Percentiles rank a stretch among this genome's conserved stretches.
Conservation (phyloP, 352 stramenopile genomes). For the Pythium plurisporium region DNA sequence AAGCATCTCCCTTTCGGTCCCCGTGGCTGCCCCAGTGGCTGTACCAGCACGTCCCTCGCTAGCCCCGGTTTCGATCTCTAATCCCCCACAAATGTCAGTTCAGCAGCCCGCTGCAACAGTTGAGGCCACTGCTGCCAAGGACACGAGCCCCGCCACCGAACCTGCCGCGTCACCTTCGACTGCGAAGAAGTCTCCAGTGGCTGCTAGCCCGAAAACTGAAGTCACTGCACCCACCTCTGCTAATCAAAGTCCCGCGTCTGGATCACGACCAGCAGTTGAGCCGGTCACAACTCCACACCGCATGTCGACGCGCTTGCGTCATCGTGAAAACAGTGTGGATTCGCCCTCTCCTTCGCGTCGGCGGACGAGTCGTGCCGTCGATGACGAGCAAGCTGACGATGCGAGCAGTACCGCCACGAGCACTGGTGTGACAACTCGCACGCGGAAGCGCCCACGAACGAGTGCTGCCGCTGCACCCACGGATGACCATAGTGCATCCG, state of each 20-base stretch:
- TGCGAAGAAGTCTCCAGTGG: not conserved
- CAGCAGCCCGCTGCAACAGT: too few relatives aligned
- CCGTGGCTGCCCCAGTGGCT: not conserved
- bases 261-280: not conserved
- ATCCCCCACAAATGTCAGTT: too few relatives aligned
- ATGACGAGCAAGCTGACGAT: constrained; percentile 10
- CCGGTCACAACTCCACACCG: constrained; percentile 38
- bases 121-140: too few relatives aligned
- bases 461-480: constrained; percentile 15
- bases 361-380: not conserved
- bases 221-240: constrained; percentile 1
- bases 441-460: constrained; percentile 32
- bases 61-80: too few relatives aligned
- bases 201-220: not conserved
- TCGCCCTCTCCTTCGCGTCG: constrained; percentile 22
- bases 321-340: constrained; percentile 44
- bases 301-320: constrained; percentile 44
- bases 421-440: constrained; percentile 5
- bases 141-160: too few relatives aligned
- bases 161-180: too few relatives aligned
- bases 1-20: not conserved
- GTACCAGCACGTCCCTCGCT: not conserved
- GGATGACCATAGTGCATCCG: constrained; percentile 51
- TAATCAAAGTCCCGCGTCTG: not conserved
- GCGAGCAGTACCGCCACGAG: not conserved